phyloP scores from a whole-genome alignment of 2,329 filamentous ascomycete genomes.

The Magnaporthiopsis rhizophila region DNA sequence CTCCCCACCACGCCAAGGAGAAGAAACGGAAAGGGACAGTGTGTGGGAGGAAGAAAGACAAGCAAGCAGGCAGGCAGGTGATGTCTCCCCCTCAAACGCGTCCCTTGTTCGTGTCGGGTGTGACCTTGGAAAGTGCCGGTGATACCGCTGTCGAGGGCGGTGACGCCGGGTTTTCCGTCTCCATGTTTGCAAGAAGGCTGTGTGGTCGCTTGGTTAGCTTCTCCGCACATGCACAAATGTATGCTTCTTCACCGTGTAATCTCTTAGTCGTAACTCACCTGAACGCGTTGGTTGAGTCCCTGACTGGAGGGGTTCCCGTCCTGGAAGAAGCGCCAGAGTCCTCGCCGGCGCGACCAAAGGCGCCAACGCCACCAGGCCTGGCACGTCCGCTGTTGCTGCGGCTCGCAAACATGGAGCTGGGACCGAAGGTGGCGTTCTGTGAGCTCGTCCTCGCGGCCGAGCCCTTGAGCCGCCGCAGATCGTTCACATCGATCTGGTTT shows the following conservation, averaged over 20 bases:
- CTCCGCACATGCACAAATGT: background rate
- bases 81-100: conserved; percentile 28
- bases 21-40: conserved; percentile 17
- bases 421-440: conserved; percentile 63
- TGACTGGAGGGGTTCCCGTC: conserved; percentile 74
- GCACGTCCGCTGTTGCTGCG: conserved; percentile 84
- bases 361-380: conserved; percentile 61
- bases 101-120: conserved; percentile 45
- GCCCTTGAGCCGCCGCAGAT: conserved; percentile 74
- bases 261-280: conserved; percentile 53
- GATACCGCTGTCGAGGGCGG: conserved; percentile 63
- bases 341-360: conserved; percentile 65
- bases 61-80: conserved; percentile 16
- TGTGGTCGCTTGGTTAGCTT: background rate
- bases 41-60: conserved; percentile 14
- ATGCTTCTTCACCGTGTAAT: background rate
- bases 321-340: conserved; percentile 84
- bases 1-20: background rate
- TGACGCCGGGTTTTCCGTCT: conserved; percentile 56
- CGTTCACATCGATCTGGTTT: conserved; percentile 85
- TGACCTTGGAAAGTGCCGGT: conserved; percentile 56
- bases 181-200: conserved; percentile 54
- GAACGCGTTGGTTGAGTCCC: conserved; percentile 67
- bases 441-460: conserved; percentile 50
- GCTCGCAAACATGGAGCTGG: conserved; percentile 79